Percentiles rank a stretch among this genome's conserved stretches.
These are phyloP conservation scores for Gaillardinia entomophila DNA, from an alignment of 805 yeast genomes.

Conservation along the genomic window DNA sequence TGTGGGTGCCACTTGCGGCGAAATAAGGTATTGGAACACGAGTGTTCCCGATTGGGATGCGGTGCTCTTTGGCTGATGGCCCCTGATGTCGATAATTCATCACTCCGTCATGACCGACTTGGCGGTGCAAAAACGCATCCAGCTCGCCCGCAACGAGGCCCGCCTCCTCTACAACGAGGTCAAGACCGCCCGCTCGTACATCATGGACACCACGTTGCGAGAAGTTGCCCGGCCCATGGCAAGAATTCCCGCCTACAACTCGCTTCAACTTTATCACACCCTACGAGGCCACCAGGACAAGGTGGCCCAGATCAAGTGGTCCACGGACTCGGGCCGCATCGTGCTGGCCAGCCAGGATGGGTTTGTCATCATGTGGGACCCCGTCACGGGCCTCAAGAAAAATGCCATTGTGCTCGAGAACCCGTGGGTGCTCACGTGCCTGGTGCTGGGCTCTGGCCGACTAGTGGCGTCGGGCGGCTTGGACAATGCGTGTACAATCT, in stretches of 20 bases:
- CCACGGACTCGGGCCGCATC: slow-evolving; percentile 50
- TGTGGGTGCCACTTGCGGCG: no score
- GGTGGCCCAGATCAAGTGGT: slow-evolving; percentile 66
- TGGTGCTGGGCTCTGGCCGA: slow-evolving; percentile 58
- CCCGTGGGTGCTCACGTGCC: slow-evolving; percentile 76
- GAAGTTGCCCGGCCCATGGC: slow-evolving; percentile 32
- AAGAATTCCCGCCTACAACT: slow-evolving; percentile 19
- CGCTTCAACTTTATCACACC: slow-evolving; percentile 22
- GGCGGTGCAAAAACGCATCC: background rate
- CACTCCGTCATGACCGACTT: no score
- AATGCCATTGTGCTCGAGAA: slow-evolving; percentile 69
- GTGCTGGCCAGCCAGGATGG: slow-evolving; percentile 86
- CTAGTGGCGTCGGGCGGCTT: slow-evolving; percentile 78
- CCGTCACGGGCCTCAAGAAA: slow-evolving; percentile 61
- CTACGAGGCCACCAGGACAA: slow-evolving; percentile 69
- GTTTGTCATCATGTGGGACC: slow-evolving; percentile 77
- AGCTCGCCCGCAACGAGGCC: slow-evolving; percentile 39
- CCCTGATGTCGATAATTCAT: no score
- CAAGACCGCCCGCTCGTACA: slow-evolving; percentile 34
- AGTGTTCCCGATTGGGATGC: no score
- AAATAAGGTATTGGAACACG: no score
- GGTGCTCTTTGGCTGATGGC: no score
- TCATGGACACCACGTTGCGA: slow-evolving; percentile 41
- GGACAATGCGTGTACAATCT: slow-evolving; percentile 72
- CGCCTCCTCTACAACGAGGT: slow-evolving; percentile 45